These are phyloP conservation scores for Raphanus sativus DNA, from an alignment of 345 rosid species.

Conservation along the genomic window DNA sequence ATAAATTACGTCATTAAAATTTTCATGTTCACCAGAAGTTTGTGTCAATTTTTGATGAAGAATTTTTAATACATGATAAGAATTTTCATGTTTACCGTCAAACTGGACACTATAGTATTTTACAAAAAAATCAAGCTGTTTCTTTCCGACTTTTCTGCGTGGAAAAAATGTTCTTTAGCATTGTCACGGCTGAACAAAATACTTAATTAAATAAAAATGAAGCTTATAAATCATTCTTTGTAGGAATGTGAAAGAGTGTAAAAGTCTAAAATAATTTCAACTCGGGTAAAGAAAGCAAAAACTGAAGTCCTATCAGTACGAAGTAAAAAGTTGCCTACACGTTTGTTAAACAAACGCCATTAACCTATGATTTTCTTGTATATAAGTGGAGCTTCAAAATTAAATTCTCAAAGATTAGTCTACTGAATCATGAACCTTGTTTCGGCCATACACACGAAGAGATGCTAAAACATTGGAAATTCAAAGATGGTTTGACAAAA, in stretches of 20 bases:
- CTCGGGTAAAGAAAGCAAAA: constrained; percentile 3
- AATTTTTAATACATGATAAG: background rate
- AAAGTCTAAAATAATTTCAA: background rate
- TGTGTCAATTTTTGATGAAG: background rate
- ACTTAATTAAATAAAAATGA: background rate
- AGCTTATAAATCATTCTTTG: background rate
- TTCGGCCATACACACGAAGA: background rate
- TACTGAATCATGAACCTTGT: background rate
- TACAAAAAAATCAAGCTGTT: background rate
- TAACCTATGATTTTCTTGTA: background rate
- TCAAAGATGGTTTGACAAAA: background rate
- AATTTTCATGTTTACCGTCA: background rate
- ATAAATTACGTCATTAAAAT: background rate
- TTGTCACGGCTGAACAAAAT: background rate
- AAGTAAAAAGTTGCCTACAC: background rate
- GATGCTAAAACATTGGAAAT: background rate
- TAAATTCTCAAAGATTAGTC: constrained; percentile 8
- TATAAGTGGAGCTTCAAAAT: background rate
- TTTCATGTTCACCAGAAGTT: too few species aligned
- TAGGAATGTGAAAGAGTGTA: constrained; percentile 18
- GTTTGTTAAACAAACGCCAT: background rate
- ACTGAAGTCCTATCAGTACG: background rate
- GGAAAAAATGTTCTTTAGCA: background rate
- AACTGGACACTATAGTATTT: background rate
- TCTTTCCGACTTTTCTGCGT: constrained; percentile 10